These are phyloP conservation scores for Candida sanyaensis DNA, from an alignment of 1,139 yeast genomes.

Conservation along the genomic window DNA sequence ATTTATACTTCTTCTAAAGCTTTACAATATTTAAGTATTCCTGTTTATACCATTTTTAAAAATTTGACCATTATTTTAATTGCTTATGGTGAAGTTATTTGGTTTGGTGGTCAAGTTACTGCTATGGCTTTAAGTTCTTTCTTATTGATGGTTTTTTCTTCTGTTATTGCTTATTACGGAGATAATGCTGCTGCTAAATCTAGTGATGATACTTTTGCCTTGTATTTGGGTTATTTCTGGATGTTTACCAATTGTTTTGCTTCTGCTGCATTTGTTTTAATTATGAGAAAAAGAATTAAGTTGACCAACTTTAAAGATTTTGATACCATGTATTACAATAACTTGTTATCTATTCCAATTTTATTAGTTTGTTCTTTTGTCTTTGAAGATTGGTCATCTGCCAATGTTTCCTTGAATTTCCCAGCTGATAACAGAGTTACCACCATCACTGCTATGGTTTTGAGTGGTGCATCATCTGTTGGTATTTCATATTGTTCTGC, in stretches of 20 bases:
- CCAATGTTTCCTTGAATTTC: slow-evolving; percentile 74
- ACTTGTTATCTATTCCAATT: slow-evolving; percentile 87
- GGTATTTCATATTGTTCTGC: slow-evolving; percentile 98
- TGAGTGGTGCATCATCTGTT: slow-evolving; percentile 91
- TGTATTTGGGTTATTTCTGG: slow-evolving; percentile 92
- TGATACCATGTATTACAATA: slow-evolving; percentile 98
- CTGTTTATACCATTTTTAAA: slow-evolving; percentile 97
- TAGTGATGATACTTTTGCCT: slow-evolving; percentile 40
- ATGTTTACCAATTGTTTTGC: slow-evolving; percentile 93
- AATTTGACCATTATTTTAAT: slow-evolving; percentile 93
- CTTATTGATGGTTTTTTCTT: slow-evolving; percentile 86
- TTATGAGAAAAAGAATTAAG: slow-evolving; percentile 97
- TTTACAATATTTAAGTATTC: slow-evolving; percentile 84
- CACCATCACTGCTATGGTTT: slow-evolving; percentile 77
- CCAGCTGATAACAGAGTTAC: slow-evolving; percentile 69
- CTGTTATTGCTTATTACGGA: slow-evolving; percentile 92
- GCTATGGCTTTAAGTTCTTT: slow-evolving; percentile 89
- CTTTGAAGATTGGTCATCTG: slow-evolving; percentile 91
- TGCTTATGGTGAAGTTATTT: slow-evolving; percentile 96
- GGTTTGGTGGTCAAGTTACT: slow-evolving; percentile 95
- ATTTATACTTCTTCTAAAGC: slow-evolving; percentile 97
- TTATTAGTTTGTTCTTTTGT: slow-evolving; percentile 71
- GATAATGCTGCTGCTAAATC: slow-evolving; percentile 55
- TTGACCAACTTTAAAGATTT: slow-evolving; percentile 95
- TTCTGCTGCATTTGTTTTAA: slow-evolving; percentile 88